phyloP scores from a whole-genome alignment of 2,329 filamentous ascomycete genomes.

The Amylocarpus encephaloides region DNA sequence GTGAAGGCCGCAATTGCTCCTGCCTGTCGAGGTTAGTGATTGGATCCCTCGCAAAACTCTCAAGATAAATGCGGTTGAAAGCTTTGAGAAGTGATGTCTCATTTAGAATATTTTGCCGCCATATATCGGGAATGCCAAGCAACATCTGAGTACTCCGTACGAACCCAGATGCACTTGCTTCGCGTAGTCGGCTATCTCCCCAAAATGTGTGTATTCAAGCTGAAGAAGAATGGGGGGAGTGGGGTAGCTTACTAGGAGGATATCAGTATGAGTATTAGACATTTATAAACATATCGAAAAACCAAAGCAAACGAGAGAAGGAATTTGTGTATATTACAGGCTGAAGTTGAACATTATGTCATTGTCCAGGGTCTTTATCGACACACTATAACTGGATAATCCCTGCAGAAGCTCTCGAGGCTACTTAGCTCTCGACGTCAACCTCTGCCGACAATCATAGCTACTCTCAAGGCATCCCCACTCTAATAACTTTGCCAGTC shows the following conservation, averaged over 20 bases:
- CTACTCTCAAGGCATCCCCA: background rate
- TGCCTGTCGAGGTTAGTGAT: constrained; percentile 46
- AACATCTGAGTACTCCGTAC: too few species aligned
- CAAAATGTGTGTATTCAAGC: too few species aligned
- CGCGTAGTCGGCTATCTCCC: too few species aligned
- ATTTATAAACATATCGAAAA: constrained; percentile 17
- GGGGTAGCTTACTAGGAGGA: constrained; percentile 45
- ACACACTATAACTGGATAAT: constrained; percentile 6
- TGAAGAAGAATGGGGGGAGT: background rate
- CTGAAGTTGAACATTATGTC: constrained; percentile 3
- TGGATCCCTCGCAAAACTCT: background rate
- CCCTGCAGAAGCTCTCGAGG: constrained; percentile 1
- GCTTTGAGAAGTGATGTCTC: background rate
- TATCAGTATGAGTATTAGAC: constrained; percentile 45
- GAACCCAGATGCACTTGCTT: too few species aligned
- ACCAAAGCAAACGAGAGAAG: background rate
- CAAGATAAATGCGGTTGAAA: background rate
- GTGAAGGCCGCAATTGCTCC: constrained; percentile 80
- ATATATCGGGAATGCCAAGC: too few species aligned
- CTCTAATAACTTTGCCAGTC: background rate
- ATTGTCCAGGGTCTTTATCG: constrained; percentile 13
- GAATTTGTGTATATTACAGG: too few species aligned
- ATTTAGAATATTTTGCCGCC: too few species aligned
- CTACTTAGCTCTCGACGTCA: background rate
- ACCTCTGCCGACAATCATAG: background rate